phyloP scores from a whole-genome alignment of 768 basidiomycete genomes.

The Tylopilus felleus region DNA sequence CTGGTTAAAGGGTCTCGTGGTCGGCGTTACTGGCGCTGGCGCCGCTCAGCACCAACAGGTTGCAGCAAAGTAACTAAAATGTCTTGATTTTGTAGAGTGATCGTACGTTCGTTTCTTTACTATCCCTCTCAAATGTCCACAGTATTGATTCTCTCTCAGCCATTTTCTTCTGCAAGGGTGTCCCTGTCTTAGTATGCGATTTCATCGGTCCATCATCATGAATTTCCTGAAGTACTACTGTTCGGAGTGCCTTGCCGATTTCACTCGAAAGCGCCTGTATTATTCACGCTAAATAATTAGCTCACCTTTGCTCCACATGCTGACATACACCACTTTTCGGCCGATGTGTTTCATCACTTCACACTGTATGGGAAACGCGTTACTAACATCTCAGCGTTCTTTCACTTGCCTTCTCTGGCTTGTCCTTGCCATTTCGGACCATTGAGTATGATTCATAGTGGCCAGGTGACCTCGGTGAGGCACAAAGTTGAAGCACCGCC shows the following conservation, averaged over 20 bases:
- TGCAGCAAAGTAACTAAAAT: slow-evolving; percentile 15
- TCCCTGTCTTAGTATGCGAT: background rate
- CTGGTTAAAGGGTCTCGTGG: slow-evolving; percentile 88
- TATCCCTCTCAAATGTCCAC: background rate
- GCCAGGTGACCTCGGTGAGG: no score
- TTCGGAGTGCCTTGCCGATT: background rate
- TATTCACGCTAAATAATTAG: slow-evolving; percentile 14
- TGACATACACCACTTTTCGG: background rate
- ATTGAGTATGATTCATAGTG: no score
- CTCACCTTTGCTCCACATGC: background rate
- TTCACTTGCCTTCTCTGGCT: background rate
- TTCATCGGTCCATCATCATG: background rate
- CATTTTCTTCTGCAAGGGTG: background rate
- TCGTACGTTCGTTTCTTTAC: background rate
- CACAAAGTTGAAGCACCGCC: background rate
- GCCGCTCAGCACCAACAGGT: slow-evolving; percentile 32
- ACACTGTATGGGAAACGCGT: background rate
- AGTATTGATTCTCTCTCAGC: slow-evolving; percentile 1
- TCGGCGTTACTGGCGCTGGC: slow-evolving; percentile 77
- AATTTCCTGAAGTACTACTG: background rate
- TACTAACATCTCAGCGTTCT: background rate
- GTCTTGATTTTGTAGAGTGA: background rate
- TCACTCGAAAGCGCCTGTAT: slow-evolving; percentile 16
- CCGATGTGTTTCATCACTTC: background rate
- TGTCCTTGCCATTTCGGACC: background rate